phyloP scores from a whole-genome alignment of 106 monocot genomes.

The Dioscorea zingiberensis region DNA sequence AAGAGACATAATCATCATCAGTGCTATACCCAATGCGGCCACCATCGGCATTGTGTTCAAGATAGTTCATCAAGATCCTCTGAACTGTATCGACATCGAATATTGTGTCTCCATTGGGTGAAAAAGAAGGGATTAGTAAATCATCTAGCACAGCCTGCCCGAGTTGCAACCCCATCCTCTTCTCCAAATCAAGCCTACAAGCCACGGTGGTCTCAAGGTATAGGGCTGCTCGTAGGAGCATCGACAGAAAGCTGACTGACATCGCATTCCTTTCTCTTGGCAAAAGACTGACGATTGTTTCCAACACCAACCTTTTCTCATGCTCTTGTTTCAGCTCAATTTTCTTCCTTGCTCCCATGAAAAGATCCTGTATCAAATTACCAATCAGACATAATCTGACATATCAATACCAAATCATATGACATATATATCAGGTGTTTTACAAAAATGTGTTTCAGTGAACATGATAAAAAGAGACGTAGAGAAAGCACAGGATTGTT shows the following conservation, averaged over 20 bases:
- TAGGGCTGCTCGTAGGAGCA: conserved; percentile 66
- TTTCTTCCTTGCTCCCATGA: conserved; percentile 56
- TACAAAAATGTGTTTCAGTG: too few species aligned
- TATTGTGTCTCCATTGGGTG: conserved; percentile 31
- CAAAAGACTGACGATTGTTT: conserved; percentile 76
- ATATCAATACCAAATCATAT: too few species aligned
- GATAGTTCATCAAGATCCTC: conserved; percentile 63
- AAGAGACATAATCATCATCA: conserved; percentile 35
- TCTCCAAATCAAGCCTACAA: conserved; percentile 84
- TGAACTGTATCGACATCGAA: conserved; percentile 80
- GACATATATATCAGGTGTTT: too few species aligned
- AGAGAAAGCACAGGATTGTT: too few species aligned
- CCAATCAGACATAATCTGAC: not conserved
- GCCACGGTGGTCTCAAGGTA: conserved; percentile 86
- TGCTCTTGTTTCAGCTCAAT: conserved; percentile 68
- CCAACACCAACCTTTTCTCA: conserved; percentile 71
- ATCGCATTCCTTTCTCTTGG: conserved; percentile 68
- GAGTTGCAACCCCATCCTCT: conserved; percentile 58
- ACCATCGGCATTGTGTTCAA: conserved; percentile 39
- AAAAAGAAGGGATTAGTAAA: conserved; percentile 73
- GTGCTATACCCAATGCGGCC: conserved; percentile 17
- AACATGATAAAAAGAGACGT: too few species aligned
- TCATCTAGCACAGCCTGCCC: conserved; percentile 77
- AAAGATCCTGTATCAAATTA: conserved; percentile 50
- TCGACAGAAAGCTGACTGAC: conserved; percentile 81